Evolutionary conservation across 371 early-diverging fungal genomes (phyloP).

Genomic region (Rhizomucor pusillus): DNA sequence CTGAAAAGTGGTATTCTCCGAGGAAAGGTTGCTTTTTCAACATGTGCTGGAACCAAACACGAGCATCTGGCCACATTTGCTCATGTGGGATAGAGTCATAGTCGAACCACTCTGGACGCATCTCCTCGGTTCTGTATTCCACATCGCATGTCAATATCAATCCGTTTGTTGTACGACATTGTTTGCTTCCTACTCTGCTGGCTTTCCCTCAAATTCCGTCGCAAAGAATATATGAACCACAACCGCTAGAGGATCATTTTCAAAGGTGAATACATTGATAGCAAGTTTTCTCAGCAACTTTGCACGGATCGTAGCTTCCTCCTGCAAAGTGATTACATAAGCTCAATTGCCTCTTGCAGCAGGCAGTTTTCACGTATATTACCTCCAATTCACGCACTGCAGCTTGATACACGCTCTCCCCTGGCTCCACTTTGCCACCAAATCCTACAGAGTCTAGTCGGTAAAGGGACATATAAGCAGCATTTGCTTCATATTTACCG

Average conservation of each 20-base stretch:
- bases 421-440: slow-evolving; percentile 71
- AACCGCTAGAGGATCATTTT: slow-evolving; percentile 44
- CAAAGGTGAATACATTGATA: slow-evolving; percentile 58
- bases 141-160: too few relatives aligned
- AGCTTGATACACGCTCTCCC: slow-evolving; percentile 61
- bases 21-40: slow-evolving; percentile 19
- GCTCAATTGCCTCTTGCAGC: not conserved
- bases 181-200: slow-evolving; percentile 49
- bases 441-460: slow-evolving; percentile 39
- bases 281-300: slow-evolving; percentile 47
- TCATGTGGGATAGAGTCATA: slow-evolving; percentile 47
- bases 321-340: slow-evolving; percentile 32
- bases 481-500: slow-evolving; percentile 38
- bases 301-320: slow-evolving; percentile 60
- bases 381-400: slow-evolving; percentile 65
- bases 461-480: not conserved
- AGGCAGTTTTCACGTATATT: slow-evolving; percentile 3
- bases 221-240: slow-evolving; percentile 60
- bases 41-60: slow-evolving; percentile 45
- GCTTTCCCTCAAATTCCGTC: slow-evolving; percentile 42
- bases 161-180: not conserved
- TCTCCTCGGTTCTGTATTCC: slow-evolving; percentile 60
- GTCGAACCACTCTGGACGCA: slow-evolving; percentile 62
- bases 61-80: slow-evolving; percentile 61
- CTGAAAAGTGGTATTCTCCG: slow-evolving; percentile 37